Base-by-base conservation (phyloP, 768 basidiomycete species). In the Boletus huronensis region DNA sequence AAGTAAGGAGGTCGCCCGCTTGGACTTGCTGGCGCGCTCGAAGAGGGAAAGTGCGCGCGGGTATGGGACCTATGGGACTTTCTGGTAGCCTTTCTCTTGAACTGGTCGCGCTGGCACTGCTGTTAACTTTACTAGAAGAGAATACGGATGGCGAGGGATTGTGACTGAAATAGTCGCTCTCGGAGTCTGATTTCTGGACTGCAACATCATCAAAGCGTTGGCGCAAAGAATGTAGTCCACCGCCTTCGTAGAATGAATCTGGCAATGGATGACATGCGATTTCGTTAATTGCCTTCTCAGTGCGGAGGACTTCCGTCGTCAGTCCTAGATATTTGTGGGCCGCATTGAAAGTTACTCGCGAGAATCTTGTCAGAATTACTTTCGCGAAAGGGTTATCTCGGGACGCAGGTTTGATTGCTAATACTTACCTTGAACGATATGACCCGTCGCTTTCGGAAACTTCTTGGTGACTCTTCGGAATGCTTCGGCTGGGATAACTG, bases 401-500 rank as follows among this genome's bases (percentile, higher is more conserved):
- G 28, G 63, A 62, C 49, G 58, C 39, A 49, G 3, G 31, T 14
- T n/a, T 21, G 31, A 55, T 0, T 23, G 35, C 5, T 38, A 28
- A 41, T 6, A 56, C 67, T 34, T 64, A 85, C 93, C 93, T 82
- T 95, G 92, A 0, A 97, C 93, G 54, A 98, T 94, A 63, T 95
- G 93, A 5, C 95, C 94, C 35, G 94, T 91, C 3, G 97, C 94
- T 64, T 98, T 98, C 0, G 97, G 97, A 63, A 89, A 97, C 68
- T 96, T 94, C 73, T 95, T 92, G 3, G 96, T 98, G 38, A 99
- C 75, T 47, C 94, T 79, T 52, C 88, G 79, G 73, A 99, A 99
- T 5, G 96, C 97, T 69, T 98, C 94, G 2, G 97, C 96, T 25
- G 97, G 97, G 52, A 99, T 98, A 10, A 99, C 96, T n/a, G 96